phyloP scores from a whole-genome alignment of 192 early-diverging fungal species.

The Coemansia sp. region DNA sequence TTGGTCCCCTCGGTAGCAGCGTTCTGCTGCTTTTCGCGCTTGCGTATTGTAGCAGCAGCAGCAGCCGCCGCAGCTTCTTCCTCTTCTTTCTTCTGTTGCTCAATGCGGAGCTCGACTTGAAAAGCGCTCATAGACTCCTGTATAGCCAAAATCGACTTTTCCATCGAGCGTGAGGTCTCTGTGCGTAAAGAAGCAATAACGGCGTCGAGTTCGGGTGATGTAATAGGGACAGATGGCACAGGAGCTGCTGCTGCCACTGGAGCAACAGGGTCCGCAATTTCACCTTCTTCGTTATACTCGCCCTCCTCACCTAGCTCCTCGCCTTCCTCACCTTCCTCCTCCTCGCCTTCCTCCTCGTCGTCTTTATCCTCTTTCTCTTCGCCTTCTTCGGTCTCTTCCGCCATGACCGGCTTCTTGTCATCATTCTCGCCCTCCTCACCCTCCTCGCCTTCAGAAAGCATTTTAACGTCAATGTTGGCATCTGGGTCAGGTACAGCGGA shows the following conservation, averaged over 20 bases:
- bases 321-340: slow-evolving; percentile 41
- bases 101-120: slow-evolving; percentile 29
- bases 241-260: neutral
- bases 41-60: neutral
- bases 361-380: slow-evolving; percentile 11
- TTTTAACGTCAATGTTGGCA: neutral
- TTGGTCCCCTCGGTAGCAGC: neutral
- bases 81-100: slow-evolving; percentile 19
- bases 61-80: too few species aligned
- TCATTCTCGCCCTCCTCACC: slow-evolving; percentile 12
- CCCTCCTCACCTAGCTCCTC: slow-evolving; percentile 32
- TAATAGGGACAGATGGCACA: too few species aligned
- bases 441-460: neutral
- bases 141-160: slow-evolving; percentile 26
- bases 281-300: slow-evolving; percentile 47
- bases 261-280: slow-evolving; percentile 35
- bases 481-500: neutral
- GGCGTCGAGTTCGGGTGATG: slow-evolving; percentile 12
- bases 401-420: neutral
- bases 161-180: slow-evolving; percentile 10
- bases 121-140: slow-evolving; percentile 25
- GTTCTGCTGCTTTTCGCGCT: slow-evolving; percentile 1
- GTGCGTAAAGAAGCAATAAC: slow-evolving; percentile 10
- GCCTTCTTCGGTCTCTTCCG: neutral
- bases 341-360: slow-evolving; percentile 18